Percentiles rank a stretch among this genome's conserved stretches.
These are phyloP conservation scores for Kwoniella europaea DNA, from an alignment of 768 basidiomycete species.

Conservation along the genomic window DNA sequence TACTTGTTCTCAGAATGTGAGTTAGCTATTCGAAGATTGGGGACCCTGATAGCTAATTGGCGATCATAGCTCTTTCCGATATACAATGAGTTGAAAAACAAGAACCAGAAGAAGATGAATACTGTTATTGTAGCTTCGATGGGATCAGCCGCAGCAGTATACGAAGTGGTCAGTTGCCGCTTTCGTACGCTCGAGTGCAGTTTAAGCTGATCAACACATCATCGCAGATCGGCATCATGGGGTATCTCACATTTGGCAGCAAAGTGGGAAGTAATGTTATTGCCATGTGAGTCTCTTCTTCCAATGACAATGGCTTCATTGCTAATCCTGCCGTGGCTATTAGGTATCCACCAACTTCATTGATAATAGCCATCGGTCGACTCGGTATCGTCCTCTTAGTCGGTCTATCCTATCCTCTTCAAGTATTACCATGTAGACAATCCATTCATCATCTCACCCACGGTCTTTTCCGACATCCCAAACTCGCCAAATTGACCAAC, in stretches of 20 bases:
- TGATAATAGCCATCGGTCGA: constrained; percentile 91
- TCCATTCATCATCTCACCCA: constrained; percentile 70
- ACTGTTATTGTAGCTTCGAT: constrained; percentile 84
- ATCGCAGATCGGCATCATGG: constrained; percentile 54
- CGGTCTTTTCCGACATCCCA: constrained; percentile 16
- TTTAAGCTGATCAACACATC: constrained; percentile 23
- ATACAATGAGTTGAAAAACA: constrained; percentile 84
- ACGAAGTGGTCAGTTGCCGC: constrained; percentile 73
- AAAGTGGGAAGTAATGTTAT: constrained; percentile 91
- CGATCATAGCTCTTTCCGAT: constrained; percentile 79
- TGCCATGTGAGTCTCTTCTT: constrained; percentile 71
- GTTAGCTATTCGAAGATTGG: background rate
- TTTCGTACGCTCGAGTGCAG: background rate
- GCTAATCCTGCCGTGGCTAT: background rate
- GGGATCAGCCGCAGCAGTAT: constrained; percentile 78
- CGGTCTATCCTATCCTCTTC: constrained; percentile 89
- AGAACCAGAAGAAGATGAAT: constrained; percentile 83
- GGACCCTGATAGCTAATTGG: constrained; percentile 16
- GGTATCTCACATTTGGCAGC: constrained; percentile 91
- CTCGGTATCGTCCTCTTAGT: constrained; percentile 89
- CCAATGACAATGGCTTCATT: constrained; percentile 42
- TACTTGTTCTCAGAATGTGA: constrained; percentile 39
- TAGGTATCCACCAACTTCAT: constrained; percentile 66
- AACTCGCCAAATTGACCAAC: background rate
- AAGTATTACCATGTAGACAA: constrained; percentile 90